These are phyloP conservation scores for Scytalidium sp. DNA, from an alignment of 2,329 filamentous ascomycete genomes.

Conservation along the genomic window DNA sequence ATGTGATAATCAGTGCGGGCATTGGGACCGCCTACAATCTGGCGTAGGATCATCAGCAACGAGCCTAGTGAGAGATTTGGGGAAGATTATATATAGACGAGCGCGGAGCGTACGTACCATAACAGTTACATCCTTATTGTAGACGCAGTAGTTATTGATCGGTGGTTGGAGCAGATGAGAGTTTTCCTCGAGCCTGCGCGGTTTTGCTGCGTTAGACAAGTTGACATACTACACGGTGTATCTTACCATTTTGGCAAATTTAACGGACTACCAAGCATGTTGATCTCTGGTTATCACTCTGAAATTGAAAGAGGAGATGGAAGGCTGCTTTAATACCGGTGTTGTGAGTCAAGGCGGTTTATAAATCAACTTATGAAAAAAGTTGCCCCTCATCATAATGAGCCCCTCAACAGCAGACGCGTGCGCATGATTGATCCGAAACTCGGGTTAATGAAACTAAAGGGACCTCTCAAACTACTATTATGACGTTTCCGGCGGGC, in stretches of 20 bases:
- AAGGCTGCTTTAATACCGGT: not conserved
- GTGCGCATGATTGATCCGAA: not conserved
- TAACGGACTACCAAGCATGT: constrained; percentile 23
- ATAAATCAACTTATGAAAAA: not conserved
- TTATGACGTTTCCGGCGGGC: not conserved
- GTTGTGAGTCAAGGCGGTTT: not conserved
- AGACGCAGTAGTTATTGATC: constrained; percentile 97
- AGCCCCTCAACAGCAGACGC: no score
- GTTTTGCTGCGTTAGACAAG: not conserved
- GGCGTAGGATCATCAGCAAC: not conserved
- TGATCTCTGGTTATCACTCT: not conserved
- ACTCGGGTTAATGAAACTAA: not conserved
- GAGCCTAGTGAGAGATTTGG: not conserved
- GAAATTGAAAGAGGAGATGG: not conserved
- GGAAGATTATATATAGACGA: not conserved
- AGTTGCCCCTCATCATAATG: not conserved
- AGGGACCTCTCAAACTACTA: not conserved
- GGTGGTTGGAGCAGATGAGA: constrained; percentile 81
- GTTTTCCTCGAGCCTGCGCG: constrained; percentile 87
- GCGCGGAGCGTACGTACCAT: constrained; percentile 52
- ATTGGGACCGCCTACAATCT: constrained; percentile 95
- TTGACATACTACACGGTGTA: not conserved
- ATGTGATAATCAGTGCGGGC: constrained; percentile 97
- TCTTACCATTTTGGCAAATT: constrained; percentile 30
- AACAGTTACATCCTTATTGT: constrained; percentile 78